Conservation (phyloP, 768 basidiomycete genomes). For the Boletus barrowsii region DNA sequence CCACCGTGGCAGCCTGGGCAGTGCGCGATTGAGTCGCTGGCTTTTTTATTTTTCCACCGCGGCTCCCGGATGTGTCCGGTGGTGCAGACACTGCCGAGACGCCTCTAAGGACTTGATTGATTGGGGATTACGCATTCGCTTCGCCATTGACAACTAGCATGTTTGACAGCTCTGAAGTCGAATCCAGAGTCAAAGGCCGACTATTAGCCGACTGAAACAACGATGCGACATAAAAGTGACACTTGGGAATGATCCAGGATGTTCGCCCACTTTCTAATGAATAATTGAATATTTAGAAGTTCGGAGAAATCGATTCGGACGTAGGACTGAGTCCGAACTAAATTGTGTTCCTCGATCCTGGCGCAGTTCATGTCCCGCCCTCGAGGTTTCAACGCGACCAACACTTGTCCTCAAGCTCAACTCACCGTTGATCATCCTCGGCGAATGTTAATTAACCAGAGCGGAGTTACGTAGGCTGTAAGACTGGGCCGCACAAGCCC, state of each 20-base stretch:
- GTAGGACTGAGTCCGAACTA: background rate
- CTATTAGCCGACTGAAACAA: no score
- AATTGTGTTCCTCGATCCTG: background rate
- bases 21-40: background rate
- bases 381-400: slow-evolving; percentile 5
- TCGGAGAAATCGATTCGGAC: background rate
- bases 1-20: slow-evolving; percentile 1
- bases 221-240: no score
- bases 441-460: background rate
- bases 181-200: background rate
- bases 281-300: background rate
- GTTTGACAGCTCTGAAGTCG: background rate
- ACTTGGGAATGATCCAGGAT: background rate
- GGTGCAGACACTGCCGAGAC: background rate
- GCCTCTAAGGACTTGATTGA: background rate
- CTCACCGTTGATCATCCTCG: background rate
- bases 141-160: background rate
- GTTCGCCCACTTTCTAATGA: no score
- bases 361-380: background rate
- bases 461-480: background rate
- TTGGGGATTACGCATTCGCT: background rate
- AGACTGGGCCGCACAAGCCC: no score
- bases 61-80: background rate
- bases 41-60: background rate
- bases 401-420: background rate